Conservation (phyloP, 164 flowering plant species). For the Aristolochia fimbriata region DNA sequence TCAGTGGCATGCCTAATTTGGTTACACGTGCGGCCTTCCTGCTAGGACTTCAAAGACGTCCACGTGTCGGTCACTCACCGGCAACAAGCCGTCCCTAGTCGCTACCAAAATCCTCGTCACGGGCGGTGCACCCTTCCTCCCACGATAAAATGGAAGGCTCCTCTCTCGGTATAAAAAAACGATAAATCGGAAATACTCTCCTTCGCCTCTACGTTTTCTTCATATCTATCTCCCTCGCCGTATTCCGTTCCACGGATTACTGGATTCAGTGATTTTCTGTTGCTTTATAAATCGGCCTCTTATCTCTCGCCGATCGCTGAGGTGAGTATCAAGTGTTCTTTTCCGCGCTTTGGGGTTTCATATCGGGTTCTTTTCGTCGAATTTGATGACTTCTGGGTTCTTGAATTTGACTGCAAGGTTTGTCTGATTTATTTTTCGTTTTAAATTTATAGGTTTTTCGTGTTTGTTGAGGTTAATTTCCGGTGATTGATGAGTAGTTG, state of each 20-base stretch:
- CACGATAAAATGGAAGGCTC: not conserved
- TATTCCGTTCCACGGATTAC: not conserved
- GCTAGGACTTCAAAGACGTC: not conserved
- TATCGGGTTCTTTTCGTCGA: constrained; percentile 1
- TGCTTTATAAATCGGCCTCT: not conserved
- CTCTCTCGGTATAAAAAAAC: not conserved
- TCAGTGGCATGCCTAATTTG: no score
- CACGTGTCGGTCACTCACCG: constrained; percentile 7
- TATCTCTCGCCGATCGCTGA: not conserved
- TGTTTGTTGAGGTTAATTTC: not conserved
- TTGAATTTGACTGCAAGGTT: not conserved
- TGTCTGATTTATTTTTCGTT: not conserved
- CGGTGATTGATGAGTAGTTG: not conserved
- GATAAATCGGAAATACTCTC: constrained; percentile 1
- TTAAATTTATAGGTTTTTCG: not conserved
- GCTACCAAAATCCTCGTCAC: constrained; percentile 6
- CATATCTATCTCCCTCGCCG: not conserved
- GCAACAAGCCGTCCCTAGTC: not conserved
- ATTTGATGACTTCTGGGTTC: not conserved
- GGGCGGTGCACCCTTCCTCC: not conserved
- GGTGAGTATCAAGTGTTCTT: not conserved
- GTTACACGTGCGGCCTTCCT: no score
- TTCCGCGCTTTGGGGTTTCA: not conserved
- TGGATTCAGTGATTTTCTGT: constrained; percentile 4
- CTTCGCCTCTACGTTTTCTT: constrained; percentile 3